Base-by-base conservation (phyloP, 176 grass and related monocot species). In the Aechmea fasciata region DNA sequence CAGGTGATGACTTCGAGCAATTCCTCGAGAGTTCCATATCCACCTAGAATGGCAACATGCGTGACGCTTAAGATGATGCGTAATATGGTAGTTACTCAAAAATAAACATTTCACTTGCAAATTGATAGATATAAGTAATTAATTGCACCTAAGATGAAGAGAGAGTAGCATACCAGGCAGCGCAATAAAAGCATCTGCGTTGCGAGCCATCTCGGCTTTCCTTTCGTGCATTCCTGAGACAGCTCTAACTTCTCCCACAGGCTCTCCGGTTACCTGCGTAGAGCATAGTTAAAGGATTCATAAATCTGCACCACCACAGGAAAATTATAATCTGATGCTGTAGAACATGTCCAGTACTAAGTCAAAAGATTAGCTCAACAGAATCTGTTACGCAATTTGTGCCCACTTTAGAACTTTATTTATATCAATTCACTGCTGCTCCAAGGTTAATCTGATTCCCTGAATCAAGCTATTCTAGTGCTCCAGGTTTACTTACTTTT, bases 171-270 rank as follows among this genome's bases (percentile, higher is more conserved):
- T 90, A 96, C 93, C 93, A 48, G 93, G 93, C 55, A 96, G 73
- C 12, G 93, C 93, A 68, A 96, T 96, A 79, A 96, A 96, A 47
- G 93, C 93, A 79, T 96, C 93, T 10, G 93, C 86, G 41, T 78
- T 79, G 52, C 89, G 88, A 48, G 86, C 88, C 86, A 92, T 96
- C 52, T 89, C 93, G 0, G 93, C 93, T 70, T 96, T 96, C 57
- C 88, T 92, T 71, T 96, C 93, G n/a, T 96, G 93, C 93, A 92
- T 89, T 66, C 90, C 93, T 0, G 93, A 83, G 57, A 96, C 93
- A 14, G 86, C 83, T 71, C 82, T 82, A 65, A 96, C 89, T 80
- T 96, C 93, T 6, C 93, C 89, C 18, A 96, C 85, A 50, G 83
- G 81, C 19, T 91, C 88, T 47, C 88, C 89, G 69, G 83, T 92